These are phyloP conservation scores for Cryoendolithus antarcticus DNA, from an alignment of 2,329 filamentous ascomycete species.

Conservation along the genomic window DNA sequence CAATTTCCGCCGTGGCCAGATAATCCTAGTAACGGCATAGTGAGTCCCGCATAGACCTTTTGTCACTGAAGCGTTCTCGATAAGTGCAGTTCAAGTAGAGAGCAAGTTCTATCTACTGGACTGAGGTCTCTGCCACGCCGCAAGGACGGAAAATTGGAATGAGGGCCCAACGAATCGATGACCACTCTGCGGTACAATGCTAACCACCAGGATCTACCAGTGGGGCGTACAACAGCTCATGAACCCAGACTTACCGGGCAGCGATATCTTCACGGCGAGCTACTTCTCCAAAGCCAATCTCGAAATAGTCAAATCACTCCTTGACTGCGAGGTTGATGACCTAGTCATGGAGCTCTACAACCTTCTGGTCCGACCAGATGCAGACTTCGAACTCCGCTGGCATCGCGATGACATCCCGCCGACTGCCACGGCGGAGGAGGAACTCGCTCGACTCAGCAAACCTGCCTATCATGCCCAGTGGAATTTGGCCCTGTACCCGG, in stretches of 20 bases:
- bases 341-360: conserved; percentile 85
- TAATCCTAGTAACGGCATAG: conserved; percentile 47
- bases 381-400: conserved; percentile 66
- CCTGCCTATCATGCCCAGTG: conserved; percentile 70
- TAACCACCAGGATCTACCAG: conserved; percentile 3
- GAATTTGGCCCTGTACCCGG: conserved; percentile 70
- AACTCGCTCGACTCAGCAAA: conserved; percentile 46
- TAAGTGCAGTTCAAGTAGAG: too few species aligned
- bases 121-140: too few species aligned
- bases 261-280: conserved; percentile 46
- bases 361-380: conserved; percentile 61
- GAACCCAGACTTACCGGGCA: conserved; percentile 54
- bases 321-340: conserved; percentile 43
- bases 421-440: conserved; percentile 53
- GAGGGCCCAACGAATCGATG: too few species aligned
- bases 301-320: conserved; percentile 50
- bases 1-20: conserved; percentile 82
- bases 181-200: too few species aligned
- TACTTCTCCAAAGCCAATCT: conserved; percentile 63
- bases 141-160: too few species aligned
- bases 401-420: conserved; percentile 72
- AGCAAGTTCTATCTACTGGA: too few species aligned
- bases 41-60: too few species aligned
- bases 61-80: too few species aligned
- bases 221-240: conserved; percentile 85